Base-by-base conservation (phyloP, 176 grass and related monocot genomes). In the Panicum miliaceum region DNA sequence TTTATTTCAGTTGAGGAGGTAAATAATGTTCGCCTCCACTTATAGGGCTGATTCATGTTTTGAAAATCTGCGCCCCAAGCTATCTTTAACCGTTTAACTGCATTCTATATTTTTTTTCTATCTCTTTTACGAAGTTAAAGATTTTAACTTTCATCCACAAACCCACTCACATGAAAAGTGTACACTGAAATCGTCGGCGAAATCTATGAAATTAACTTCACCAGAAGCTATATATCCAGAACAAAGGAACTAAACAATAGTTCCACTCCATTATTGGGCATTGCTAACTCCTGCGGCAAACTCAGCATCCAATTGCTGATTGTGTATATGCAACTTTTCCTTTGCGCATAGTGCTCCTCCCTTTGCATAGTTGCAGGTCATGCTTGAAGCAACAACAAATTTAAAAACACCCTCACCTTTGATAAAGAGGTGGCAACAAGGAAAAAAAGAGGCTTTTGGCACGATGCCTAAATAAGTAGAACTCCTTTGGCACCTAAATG, bases 381-480 rank as follows among this genome's bases (percentile, higher is more conserved):
- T 86, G 70, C 86, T 75, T 91, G 36, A 89, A 89, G 83, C 68
- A 94, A 94, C 85, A 73, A 73, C 51, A 69, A 62, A 80, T 81
- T 29, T 9, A 72, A 48, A 37, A 59, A 60, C 7, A 12, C 60
- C 32, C 50, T n/a, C 20, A 59, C 6, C 76, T 68, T 58, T 79
- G 45, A 72, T 38, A 77, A 25, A 78, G n/a, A 60, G 26, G 68
- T 60, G 43, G 74, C 57, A 89, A 73, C 66, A 89, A 73, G 76
- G 15, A 57, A 64, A 57, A 64, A 32, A 47, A 60, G 75, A 41
- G 68, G 51, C 76, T 68, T 75, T 69, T 81, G 69, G 51, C n/a
- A 84, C 27, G 76, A 84, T 79, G 60, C 75, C 47, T 13, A 29
- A 75, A 57, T 13, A 75, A 75, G 62, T 40, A 80, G 75, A 59